These are phyloP conservation scores for Lavandula angustifolia DNA, from an alignment of 257 asterid genomes.

Conservation along the genomic window DNA sequence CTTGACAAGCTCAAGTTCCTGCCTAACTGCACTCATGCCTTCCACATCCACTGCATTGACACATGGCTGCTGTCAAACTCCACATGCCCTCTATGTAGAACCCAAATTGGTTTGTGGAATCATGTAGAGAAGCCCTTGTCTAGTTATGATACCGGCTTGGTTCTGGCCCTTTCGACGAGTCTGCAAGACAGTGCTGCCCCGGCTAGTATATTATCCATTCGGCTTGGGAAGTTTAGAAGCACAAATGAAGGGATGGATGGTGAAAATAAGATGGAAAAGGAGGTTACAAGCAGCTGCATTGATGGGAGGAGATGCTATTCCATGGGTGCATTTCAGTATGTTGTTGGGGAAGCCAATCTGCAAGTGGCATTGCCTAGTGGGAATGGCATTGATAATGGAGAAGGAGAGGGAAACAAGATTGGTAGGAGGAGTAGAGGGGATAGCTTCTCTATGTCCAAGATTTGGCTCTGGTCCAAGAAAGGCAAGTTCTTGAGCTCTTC, in stretches of 20 bases:
- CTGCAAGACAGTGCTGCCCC: slow-evolving; percentile 31
- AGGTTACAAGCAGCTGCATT: slow-evolving; percentile 40
- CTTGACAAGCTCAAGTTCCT: slow-evolving; percentile 45
- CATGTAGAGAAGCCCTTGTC: slow-evolving; percentile 25
- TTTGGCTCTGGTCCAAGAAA: slow-evolving; percentile 69
- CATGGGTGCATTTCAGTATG: slow-evolving; percentile 65
- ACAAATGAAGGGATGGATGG: slow-evolving; percentile 29
- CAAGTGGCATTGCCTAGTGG: slow-evolving; percentile 44
- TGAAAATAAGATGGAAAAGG: slow-evolving; percentile 26
- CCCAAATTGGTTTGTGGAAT: slow-evolving; percentile 35
- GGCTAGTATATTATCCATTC: slow-evolving; percentile 44
- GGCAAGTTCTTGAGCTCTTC: slow-evolving; percentile 33
- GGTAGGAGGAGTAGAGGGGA: slow-evolving; percentile 53
- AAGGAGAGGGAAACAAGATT: slow-evolving; percentile 47
- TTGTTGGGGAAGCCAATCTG: slow-evolving; percentile 44
- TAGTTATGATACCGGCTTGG: slow-evolving; percentile 17
- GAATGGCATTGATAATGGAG: slow-evolving; percentile 22
- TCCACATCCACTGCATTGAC: slow-evolving; percentile 49
- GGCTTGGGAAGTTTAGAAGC: slow-evolving; percentile 58
- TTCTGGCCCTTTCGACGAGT: not conserved
- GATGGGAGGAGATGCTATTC: slow-evolving; percentile 70
- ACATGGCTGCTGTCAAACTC: slow-evolving; percentile 54
- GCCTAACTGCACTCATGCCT: slow-evolving; percentile 49
- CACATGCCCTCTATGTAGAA: slow-evolving; percentile 51
- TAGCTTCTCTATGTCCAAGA: slow-evolving; percentile 65